Conservation (phyloP, 2,329 filamentous ascomycete genomes). For the Epichloe elymi region DNA sequence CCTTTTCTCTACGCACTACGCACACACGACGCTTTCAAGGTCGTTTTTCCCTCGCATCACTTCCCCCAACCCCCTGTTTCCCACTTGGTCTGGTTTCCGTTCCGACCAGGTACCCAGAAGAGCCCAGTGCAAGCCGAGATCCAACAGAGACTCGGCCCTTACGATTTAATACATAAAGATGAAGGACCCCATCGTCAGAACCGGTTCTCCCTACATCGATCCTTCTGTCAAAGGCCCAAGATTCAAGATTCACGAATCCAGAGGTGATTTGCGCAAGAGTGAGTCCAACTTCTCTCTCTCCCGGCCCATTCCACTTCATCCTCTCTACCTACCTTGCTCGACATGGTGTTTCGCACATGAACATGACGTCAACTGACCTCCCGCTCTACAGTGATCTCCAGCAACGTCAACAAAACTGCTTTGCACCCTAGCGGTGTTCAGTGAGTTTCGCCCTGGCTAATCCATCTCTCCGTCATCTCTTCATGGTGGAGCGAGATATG, state of each 20-base stretch:
- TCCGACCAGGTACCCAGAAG: conserved; percentile 4
- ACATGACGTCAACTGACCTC: not conserved
- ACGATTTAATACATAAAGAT: conserved; percentile 26
- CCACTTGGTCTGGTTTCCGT: conserved; percentile 3
- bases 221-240: conserved; percentile 26
- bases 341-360: not conserved
- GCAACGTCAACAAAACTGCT: conserved; percentile 75
- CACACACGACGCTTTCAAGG: not conserved
- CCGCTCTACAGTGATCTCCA: conserved; percentile 34
- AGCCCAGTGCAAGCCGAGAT: conserved; percentile 7
- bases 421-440: conserved; percentile 83
- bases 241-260: conserved; percentile 23
- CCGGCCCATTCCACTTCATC: not conserved
- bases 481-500: not conserved
- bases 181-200: conserved; percentile 27
- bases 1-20: not conserved
- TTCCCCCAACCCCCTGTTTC: conserved; percentile 4
- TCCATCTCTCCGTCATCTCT: not conserved
- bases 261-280: conserved; percentile 30
- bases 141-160: conserved; percentile 2
- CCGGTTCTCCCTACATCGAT: conserved; percentile 25
- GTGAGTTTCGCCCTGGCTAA: conserved; percentile 43
- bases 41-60: conserved; percentile 4
- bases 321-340: not conserved
- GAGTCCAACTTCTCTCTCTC: conserved; percentile 13